These are phyloP conservation scores for Pleurotus tuoliensis DNA, from an alignment of 768 basidiomycete species.

Conservation along the genomic window DNA sequence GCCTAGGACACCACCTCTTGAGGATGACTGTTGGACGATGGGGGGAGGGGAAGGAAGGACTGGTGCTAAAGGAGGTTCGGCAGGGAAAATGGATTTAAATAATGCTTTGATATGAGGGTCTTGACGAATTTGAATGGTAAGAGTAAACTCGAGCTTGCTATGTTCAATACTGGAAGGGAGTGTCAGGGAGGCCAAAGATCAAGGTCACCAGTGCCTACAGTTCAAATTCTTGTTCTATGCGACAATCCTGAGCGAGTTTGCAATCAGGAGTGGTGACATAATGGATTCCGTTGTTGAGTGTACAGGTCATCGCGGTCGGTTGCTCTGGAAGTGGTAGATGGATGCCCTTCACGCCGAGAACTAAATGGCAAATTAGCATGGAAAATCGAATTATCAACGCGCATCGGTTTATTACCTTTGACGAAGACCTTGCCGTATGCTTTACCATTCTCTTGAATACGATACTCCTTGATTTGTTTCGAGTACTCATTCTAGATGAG, in stretches of 20 bases:
- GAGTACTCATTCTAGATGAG: constrained; percentile 81
- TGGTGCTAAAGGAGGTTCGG: constrained; percentile 37
- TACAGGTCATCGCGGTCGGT: constrained; percentile 73
- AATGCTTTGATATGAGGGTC: constrained; percentile 84
- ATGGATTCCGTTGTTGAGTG: constrained; percentile 95
- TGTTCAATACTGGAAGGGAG: constrained; percentile 68
- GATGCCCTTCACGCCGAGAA: constrained; percentile 70
- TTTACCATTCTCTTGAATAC: constrained; percentile 76
- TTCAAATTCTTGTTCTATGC: constrained; percentile 88
- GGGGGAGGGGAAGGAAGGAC: constrained; percentile 31
- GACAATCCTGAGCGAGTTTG: constrained; percentile 50
- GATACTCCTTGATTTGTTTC: constrained; percentile 81
- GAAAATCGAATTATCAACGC: not conserved
- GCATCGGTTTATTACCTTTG: constrained; percentile 49
- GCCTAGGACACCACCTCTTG: constrained; percentile 65
- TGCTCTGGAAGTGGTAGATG: constrained; percentile 77
- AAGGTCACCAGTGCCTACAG: constrained; percentile 48
- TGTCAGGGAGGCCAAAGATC: too few species aligned
- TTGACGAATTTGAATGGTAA: constrained; percentile 81
- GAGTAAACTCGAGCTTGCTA: constrained; percentile 91
- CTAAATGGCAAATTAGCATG: constrained; percentile 34
- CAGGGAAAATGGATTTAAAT: constrained; percentile 57
- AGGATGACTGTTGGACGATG: constrained; percentile 40
- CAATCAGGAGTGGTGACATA: constrained; percentile 88
- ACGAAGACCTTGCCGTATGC: constrained; percentile 93